phyloP scores from a whole-genome alignment of 306 rosid species.

The Cucurbita ficifolia region DNA sequence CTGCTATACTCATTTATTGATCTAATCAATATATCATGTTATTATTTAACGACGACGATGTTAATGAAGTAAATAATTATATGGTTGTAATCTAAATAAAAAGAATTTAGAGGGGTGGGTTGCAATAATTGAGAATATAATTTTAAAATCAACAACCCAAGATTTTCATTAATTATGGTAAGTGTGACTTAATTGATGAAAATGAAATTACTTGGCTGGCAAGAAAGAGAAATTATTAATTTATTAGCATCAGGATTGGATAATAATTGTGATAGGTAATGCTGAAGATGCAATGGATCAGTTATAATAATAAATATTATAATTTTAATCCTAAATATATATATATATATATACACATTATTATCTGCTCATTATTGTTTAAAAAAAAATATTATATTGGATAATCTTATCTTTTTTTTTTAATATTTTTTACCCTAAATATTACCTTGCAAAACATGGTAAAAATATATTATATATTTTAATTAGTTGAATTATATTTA shows the following conservation, averaged over 20 bases:
- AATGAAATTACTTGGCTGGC: background rate
- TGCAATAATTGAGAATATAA: background rate
- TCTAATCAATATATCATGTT: too few species aligned
- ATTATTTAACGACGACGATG: too few species aligned
- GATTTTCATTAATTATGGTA: background rate
- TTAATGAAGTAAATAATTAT: too few species aligned
- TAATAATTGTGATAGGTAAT: background rate
- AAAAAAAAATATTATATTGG: background rate
- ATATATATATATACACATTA: background rate
- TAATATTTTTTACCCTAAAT: too few species aligned
- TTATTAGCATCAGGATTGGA: background rate
- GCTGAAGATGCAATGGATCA: background rate
- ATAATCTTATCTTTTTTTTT: too few species aligned
- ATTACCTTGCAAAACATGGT: too few species aligned
- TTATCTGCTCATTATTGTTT: background rate
- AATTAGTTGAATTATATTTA: too few species aligned
- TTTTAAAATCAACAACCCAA: background rate
- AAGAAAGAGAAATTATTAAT: background rate
- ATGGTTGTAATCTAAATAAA: too few species aligned
- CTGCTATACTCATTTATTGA: too few species aligned
- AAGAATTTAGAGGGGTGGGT: background rate
- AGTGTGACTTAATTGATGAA: background rate
- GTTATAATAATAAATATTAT: background rate
- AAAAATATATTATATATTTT: too few species aligned
- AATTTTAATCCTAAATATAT: background rate